Evolutionary conservation across 1,284 basidiomycete species (phyloP), one percentile per base, ranked within the genome.

Genomic region (Boletus holoroseus): DNA sequence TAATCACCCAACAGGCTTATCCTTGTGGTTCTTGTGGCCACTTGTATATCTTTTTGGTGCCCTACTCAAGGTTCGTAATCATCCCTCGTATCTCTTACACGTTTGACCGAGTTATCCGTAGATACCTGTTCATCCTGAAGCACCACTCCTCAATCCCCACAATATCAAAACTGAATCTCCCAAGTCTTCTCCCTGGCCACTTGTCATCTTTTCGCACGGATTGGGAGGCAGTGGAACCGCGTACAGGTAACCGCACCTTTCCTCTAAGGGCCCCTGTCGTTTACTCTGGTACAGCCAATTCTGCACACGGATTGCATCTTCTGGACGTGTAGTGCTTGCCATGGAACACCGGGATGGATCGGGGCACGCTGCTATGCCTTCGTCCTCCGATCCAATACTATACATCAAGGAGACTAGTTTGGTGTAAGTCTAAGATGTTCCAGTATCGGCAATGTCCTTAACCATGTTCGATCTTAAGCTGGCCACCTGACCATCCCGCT

Each of bases 171-270:
- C 37, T 5, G 44, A 43, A 36, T 46, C 44, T 13, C 47, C 55
- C 37, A 53, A 54, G 47, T 40, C 52, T 24, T 63, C 65, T 34
- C 71, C 74, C 37, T 88, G 85, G 80, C 85, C 87, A 0, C 73
- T 91, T 13, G 77, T 89, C 27, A 76, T 91, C 40, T 91, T 91
- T 68, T 88, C 85, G 15, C 89, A 91, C 70, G 89, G 90, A 16
- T 74, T 92, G 11, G 83, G 80, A n/a, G 89, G 88, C 1, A 81
- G 78, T 36, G 72, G 81, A 20, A 86, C 80, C 1, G 78, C 81
- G 1, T 91, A 91, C 63, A 85, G 80, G 82, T 81, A 52, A 34
- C 62, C 16, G 3, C n/a, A 7, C 20, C 24, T 32, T 38, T 31
- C 16, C 27, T 34, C 1, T 18, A 27, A 43, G 9, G 20, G 3